These are phyloP conservation scores for Limonium bicolor DNA, from an alignment of 148 eudicot species.

Conservation along the genomic window DNA sequence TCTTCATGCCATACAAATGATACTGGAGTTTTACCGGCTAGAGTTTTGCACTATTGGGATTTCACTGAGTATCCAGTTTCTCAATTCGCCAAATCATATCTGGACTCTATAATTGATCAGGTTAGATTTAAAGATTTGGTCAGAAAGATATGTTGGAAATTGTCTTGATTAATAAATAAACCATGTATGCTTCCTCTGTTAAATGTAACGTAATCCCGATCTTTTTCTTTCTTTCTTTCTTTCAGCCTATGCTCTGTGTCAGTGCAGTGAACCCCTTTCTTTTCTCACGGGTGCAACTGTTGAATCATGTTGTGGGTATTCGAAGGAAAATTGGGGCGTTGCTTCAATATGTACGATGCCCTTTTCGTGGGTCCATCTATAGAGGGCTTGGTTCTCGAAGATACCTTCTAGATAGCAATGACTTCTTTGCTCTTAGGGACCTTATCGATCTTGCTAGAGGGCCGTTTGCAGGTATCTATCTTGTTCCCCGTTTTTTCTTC, in stretches of 20 bases:
- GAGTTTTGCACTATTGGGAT: slow-evolving; percentile 95
- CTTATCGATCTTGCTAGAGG: slow-evolving; percentile 92
- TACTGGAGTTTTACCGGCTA: slow-evolving; percentile 71
- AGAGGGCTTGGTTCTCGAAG: slow-evolving; percentile 81
- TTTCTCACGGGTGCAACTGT: slow-evolving; percentile 63
- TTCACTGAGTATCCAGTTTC: slow-evolving; percentile 74
- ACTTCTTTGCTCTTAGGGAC: slow-evolving; percentile 85
- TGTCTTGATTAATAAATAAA: no score
- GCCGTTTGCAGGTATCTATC: slow-evolving; percentile 72
- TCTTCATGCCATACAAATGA: slow-evolving; percentile 83
- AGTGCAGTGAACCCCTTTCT: slow-evolving; percentile 84
- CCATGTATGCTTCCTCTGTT: no score
- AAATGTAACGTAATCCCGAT: no score
- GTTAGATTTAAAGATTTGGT: background rate
- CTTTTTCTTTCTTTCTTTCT: slow-evolving; percentile 1
- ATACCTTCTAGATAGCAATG: slow-evolving; percentile 87
- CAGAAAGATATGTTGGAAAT: background rate
- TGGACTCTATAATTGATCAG: slow-evolving; percentile 48
- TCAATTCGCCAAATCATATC: slow-evolving; percentile 79
- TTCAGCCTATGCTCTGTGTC: slow-evolving; percentile 98
- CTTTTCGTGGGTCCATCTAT: slow-evolving; percentile 69
- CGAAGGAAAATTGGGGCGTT: slow-evolving; percentile 68
- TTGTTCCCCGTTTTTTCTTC: background rate
- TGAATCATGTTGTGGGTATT: slow-evolving; percentile 55
- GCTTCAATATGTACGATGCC: slow-evolving; percentile 79